These are phyloP conservation scores for Trichomonas vaginalis DNA, from an alignment of 208 protist genomes.

Conservation along the genomic window DNA sequence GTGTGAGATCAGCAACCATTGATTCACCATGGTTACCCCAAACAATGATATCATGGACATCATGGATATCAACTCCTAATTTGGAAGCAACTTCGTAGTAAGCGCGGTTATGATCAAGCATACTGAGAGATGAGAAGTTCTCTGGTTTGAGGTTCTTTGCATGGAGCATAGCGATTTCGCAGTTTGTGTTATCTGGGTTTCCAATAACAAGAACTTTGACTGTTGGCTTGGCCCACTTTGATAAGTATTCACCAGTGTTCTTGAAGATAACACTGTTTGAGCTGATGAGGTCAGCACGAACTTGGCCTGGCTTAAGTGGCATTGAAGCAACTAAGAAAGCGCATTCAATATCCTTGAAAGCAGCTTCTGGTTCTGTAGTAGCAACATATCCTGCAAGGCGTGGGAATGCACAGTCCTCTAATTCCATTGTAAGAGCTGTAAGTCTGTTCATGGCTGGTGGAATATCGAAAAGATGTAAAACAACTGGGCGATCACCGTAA, in stretches of 20 bases:
- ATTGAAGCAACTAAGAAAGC: not conserved
- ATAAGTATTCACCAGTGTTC: not conserved
- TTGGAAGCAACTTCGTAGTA: conserved; percentile 57
- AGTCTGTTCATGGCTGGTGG: conserved; percentile 28
- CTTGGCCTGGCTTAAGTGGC: not conserved
- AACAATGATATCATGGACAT: conserved; percentile 67
- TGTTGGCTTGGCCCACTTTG: not conserved
- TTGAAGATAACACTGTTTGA: not conserved
- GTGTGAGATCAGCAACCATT: conserved; percentile 65
- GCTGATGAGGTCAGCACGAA: not conserved
- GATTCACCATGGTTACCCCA: conserved; percentile 77
- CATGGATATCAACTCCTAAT: conserved; percentile 22
- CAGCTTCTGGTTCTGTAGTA: conserved; percentile 51
- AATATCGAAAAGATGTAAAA: not conserved
- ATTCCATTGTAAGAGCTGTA: conserved; percentile 65
- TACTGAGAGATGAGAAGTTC: conserved; percentile 76
- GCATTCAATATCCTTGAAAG: conserved; percentile 55
- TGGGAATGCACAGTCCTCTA: conserved; percentile 70
- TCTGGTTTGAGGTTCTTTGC: conserved; percentile 31
- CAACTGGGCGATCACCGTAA: not conserved
- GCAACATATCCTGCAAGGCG: conserved; percentile 54
- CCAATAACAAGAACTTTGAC: not conserved
- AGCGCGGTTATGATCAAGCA: conserved; percentile 84
- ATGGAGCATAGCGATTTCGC: not conserved
- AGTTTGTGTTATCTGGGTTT: not conserved